phyloP scores from a whole-genome alignment of 2,329 filamentous ascomycete species.

The Incumbomyces delicatus region DNA sequence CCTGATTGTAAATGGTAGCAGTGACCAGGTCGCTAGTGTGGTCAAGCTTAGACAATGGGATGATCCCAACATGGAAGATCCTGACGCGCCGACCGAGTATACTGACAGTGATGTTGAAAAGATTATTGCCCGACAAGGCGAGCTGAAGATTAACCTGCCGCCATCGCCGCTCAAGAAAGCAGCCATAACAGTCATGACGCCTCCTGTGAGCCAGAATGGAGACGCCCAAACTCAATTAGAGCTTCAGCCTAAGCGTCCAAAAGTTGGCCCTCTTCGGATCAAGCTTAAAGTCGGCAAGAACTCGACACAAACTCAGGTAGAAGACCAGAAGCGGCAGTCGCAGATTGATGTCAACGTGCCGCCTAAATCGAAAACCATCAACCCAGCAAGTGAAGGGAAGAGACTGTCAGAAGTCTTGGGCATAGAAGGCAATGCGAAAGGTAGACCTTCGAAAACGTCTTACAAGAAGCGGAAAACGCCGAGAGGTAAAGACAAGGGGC shows the following conservation, averaged over 20 bases:
- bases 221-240: slow-evolving; percentile 7
- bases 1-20: slow-evolving; percentile 73
- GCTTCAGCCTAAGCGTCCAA: not conserved
- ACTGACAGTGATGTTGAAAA: slow-evolving; percentile 36
- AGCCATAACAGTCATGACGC: slow-evolving; percentile 30
- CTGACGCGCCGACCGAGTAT: slow-evolving; percentile 29
- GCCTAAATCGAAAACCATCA: slow-evolving; percentile 10
- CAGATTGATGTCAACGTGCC: slow-evolving; percentile 4
- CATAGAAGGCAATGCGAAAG: slow-evolving; percentile 14
- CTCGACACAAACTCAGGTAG: slow-evolving; percentile 11
- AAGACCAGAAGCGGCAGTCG: slow-evolving; percentile 23
- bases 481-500: slow-evolving; percentile 8
- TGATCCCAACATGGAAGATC: slow-evolving; percentile 34
- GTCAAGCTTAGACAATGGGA: slow-evolving; percentile 54
- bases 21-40: slow-evolving; percentile 73
- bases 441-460: slow-evolving; percentile 13
- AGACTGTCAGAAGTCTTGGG: slow-evolving; percentile 18
- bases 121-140: slow-evolving; percentile 30
- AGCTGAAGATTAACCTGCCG: slow-evolving; percentile 30
- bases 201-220: slow-evolving; percentile 30
- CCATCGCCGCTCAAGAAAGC: slow-evolving; percentile 28
- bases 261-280: slow-evolving; percentile 8
- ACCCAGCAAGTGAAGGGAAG: slow-evolving; percentile 17
- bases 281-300: slow-evolving; percentile 5
- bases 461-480: slow-evolving; percentile 12